Evolutionary conservation across 1,284 basidiomycete genomes (phyloP), one percentile per base, ranked within the genome.

Genomic region (Psilocybe mexicana): DNA sequence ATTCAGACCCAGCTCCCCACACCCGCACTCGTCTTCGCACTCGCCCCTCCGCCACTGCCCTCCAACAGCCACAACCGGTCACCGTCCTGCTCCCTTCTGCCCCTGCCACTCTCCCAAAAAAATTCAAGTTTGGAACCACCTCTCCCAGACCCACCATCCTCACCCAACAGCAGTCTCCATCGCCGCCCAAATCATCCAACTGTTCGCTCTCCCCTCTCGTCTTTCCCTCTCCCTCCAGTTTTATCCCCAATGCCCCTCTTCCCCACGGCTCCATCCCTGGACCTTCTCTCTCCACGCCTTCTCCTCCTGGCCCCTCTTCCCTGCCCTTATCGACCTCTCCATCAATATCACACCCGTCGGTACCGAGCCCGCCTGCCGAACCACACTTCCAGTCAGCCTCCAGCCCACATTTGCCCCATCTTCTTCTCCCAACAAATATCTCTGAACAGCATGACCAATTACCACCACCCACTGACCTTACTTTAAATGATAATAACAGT

Each of bases 51-150:
- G 8, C 30, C 30, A 33, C 5, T 33, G 30, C 30, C 8, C 30
- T 33, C 30, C 1, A 33, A 1, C 38, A 40, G 38, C n/a, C 38
- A 6, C 38, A 11, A 12, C 38, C 38, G 12, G 12, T 7, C 35
- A 23, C 43, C 44, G 43, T 33, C 54, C 36, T 14, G 11, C 53
- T 36, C 54, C 26, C 48, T 42, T 43, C 54, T 14, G 24, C 48
- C 11, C 23, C 47, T 43, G 23, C 48, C 35, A 28, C 56, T 44
- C 70, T 60, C 28, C 66, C 68, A 59, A 69, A 71, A 44, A 83
- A 76, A 63, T 86, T 81, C 82, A 79, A 80, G 67, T 87, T 87
- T 63, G 86, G 85, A 24, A 82, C 81, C 45, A 79, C 63, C 24
- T 58, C 55, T 33, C 38, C 38, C 38, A 33, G 43, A 3, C 30